Evolutionary conservation across 2,329 filamentous ascomycete genomes (phyloP), one percentile per base, ranked within the genome.

Genomic region (Amauroascus verrucosus): DNA sequence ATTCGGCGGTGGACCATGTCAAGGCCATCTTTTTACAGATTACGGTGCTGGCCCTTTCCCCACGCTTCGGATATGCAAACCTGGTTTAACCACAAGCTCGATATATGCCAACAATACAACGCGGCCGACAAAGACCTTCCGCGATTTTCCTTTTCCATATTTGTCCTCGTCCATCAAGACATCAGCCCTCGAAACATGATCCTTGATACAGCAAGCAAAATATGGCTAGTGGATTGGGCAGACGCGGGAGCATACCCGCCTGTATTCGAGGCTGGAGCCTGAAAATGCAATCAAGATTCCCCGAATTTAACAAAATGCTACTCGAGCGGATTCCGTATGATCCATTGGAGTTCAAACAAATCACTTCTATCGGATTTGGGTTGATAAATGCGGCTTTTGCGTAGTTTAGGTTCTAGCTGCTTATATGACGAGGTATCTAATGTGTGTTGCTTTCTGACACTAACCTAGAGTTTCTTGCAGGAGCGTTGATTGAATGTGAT

Each of bases 401-500:
- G 5, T 30, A 30, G 33, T n/a, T n/a, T n/a, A n/a, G n/a, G n/a
- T n/a, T n/a, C n/a, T n/a, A n/a, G n/a, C n/a, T n/a, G n/a, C n/a
- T n/a, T n/a, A n/a, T n/a, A n/a, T n/a, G n/a, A n/a, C n/a, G n/a
- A 26, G 37, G 16, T 14, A 9, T 7, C 14, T 20, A 20, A 22
- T 9, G 20, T 43, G 20, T 20, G 41, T 9, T 18, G 13, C 3
- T 20, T n/a, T 1, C 22, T 14, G 5, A n/a, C 16, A 45, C 28
- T 38, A 8, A 45, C 43, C 32, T 6, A 14, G 6, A 20, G 22
- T 9, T 45, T n/a, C 6, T 18, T 14, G 11, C 57, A 74, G 72
- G 72, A 51, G 67, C 74, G 38, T 64, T 74, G 11, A 68, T 75
- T 54, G 71, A 74, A 62, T 74, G 72, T 62, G 72, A 75, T 57